These are phyloP conservation scores for Santalum album DNA, from an alignment of 164 flowering plant genomes.

Conservation along the genomic window DNA sequence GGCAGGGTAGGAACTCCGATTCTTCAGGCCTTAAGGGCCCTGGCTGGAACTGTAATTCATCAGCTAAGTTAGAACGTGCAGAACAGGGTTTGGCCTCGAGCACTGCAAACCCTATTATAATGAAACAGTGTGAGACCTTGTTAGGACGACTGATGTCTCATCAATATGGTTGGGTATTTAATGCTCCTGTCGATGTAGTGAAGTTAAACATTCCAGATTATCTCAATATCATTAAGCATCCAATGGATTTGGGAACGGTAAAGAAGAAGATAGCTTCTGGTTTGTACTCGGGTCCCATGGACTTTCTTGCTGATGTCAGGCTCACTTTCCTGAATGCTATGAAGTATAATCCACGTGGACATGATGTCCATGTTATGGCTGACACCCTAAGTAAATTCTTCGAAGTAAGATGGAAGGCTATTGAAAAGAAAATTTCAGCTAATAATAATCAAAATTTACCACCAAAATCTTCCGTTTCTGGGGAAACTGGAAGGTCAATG, in stretches of 20 bases:
- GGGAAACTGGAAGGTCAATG: conserved; percentile 20
- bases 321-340: conserved; percentile 74
- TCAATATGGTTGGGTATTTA: not conserved
- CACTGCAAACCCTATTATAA: conserved; percentile 8
- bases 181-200: not conserved
- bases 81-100: conserved; percentile 14
- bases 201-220: not conserved
- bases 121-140: conserved; percentile 1
- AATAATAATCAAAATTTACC: conserved; percentile 9
- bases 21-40: conserved; percentile 31
- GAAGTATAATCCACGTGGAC: conserved; percentile 70
- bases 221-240: not conserved
- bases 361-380: conserved; percentile 69
- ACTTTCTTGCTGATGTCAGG: conserved; percentile 67
- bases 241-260: conserved; percentile 2
- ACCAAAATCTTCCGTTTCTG: conserved; percentile 12
- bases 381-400: conserved; percentile 45
- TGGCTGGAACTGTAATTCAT: conserved; percentile 28
- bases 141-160: not conserved
- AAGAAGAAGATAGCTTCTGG: not conserved
- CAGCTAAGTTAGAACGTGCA: not conserved
- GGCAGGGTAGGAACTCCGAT: conserved; percentile 34
- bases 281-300: conserved; percentile 19
- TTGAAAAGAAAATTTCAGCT: conserved; percentile 51
- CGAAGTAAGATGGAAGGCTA: conserved; percentile 69